Percentiles rank a stretch among this genome's conserved stretches.
Conservation (phyloP, 495 filamentous ascomycete species). For the Daldinia decipiens region DNA sequence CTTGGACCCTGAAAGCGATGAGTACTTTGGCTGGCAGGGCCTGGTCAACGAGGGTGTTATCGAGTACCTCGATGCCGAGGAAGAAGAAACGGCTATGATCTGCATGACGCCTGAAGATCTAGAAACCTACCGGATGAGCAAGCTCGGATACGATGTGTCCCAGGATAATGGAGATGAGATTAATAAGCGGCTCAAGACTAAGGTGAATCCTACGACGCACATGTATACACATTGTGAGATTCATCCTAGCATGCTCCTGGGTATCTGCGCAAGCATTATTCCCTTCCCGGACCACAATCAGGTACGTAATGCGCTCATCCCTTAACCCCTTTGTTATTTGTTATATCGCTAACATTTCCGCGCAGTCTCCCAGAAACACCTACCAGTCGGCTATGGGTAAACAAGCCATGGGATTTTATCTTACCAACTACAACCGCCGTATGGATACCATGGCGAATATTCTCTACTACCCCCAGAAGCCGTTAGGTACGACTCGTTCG, state of each 20-base stretch:
- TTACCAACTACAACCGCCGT: constrained; percentile 92
- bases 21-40: constrained; percentile 86
- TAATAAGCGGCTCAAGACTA: constrained; percentile 86
- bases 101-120: constrained; percentile 98
- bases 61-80: constrained; percentile 96
- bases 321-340: background rate
- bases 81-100: constrained; percentile 99
- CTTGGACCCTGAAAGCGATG: constrained; percentile 65
- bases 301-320: constrained; percentile 50
- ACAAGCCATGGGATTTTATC: constrained; percentile 98
- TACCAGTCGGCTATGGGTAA: constrained; percentile 99
- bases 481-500: constrained; percentile 91
- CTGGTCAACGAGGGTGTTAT: constrained; percentile 82
- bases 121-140: constrained; percentile 67
- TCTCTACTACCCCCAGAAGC: constrained; percentile 98
- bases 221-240: constrained; percentile 99
- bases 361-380: constrained; percentile 91
- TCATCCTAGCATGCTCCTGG: constrained; percentile 98
- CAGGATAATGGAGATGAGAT: constrained; percentile 50
- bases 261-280: constrained; percentile 98
- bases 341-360: constrained; percentile 6
- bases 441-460: constrained; percentile 99
- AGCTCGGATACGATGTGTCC: constrained; percentile 63
- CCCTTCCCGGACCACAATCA: constrained; percentile 99
- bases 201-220: constrained; percentile 81